These are phyloP conservation scores for Ceratobasidium sp. DNA, from an alignment of 1,284 basidiomycete genomes.

Conservation along the genomic window DNA sequence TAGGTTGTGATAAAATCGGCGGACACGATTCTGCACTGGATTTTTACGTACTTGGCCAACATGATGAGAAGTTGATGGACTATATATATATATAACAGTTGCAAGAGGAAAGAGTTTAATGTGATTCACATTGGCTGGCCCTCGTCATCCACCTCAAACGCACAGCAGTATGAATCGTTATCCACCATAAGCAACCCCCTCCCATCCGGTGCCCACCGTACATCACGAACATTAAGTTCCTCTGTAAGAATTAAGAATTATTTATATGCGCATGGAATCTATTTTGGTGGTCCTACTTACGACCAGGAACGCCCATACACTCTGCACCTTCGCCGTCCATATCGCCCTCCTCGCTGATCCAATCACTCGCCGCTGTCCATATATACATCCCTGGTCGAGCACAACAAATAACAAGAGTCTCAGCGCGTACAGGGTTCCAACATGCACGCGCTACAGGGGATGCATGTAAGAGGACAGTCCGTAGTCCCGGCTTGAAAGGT, in stretches of 20 bases:
- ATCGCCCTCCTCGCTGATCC: conserved; percentile 56
- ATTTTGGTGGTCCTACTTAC: conserved; percentile 55
- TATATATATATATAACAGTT: too few relatives aligned
- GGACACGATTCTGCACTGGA: not conserved
- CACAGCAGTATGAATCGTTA: conserved; percentile 80
- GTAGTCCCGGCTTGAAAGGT: conserved; percentile 63
- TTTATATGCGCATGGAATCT: not conserved
- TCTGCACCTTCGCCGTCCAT: conserved; percentile 76
- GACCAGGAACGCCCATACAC: conserved; percentile 78
- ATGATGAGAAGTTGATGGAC: too few relatives aligned
- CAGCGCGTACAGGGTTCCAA: conserved; percentile 81
- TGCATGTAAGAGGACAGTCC: conserved; percentile 69
- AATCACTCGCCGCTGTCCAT: conserved; percentile 75
- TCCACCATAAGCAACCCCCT: conserved; percentile 76
- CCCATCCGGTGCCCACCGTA: conserved; percentile 84
- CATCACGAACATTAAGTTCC: conserved; percentile 67
- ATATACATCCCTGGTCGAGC: conserved; percentile 71
- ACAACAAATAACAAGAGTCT: conserved; percentile 72
- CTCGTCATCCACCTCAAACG: conserved; percentile 75
- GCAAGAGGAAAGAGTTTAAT: too few relatives aligned
- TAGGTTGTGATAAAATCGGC: not conserved
- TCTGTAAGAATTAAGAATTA: conserved; percentile 52
- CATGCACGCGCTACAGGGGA: conserved; percentile 65
- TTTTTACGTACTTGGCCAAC: too few relatives aligned
- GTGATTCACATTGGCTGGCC: conserved; percentile 11